Evolutionary conservation across 768 basidiomycete species (phyloP).

Genomic region (Stropharia rugosoannulata): DNA sequence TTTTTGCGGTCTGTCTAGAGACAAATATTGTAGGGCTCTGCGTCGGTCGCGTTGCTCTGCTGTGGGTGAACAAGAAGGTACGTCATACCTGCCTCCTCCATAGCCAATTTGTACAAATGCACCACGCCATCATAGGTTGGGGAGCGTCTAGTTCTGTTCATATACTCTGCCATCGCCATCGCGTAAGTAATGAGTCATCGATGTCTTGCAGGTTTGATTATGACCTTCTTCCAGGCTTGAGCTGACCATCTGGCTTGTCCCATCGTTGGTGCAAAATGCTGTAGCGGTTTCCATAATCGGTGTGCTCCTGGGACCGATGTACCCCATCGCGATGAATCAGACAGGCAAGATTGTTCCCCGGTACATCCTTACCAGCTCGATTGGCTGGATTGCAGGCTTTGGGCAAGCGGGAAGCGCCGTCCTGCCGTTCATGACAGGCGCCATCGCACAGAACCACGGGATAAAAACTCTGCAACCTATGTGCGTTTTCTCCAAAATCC

Average conservation of each 20-base stretch:
- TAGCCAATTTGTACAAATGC: neutral
- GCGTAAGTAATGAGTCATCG: constrained; percentile 28
- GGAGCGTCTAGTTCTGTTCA: constrained; percentile 49
- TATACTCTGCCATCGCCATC: constrained; percentile 53
- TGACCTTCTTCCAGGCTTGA: constrained; percentile 44
- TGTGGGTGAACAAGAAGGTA: constrained; percentile 58
- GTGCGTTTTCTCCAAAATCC: constrained; percentile 33
- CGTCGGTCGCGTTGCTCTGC: constrained; percentile 50
- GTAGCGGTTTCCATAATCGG: constrained; percentile 67
- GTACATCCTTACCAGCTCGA: constrained; percentile 63
- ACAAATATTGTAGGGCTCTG: constrained; percentile 43
- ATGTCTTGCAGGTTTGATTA: neutral
- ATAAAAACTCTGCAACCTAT: constrained; percentile 62
- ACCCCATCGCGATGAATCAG: constrained; percentile 73
- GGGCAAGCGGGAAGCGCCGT: constrained; percentile 74
- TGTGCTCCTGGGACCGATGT: constrained; percentile 72
- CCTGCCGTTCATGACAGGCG: constrained; percentile 72
- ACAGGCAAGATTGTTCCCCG: constrained; percentile 66
- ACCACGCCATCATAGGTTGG: constrained; percentile 41
- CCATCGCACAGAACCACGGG: constrained; percentile 60
- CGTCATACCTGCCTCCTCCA: neutral
- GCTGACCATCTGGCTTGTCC: constrained; percentile 67
- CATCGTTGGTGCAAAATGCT: constrained; percentile 62
- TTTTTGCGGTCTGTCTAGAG: too few relatives aligned
- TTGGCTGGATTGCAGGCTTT: constrained; percentile 68